Percentiles rank a stretch among this genome's conserved stretches.
phyloP scores from a whole-genome alignment of 495 filamentous ascomycete genomes.

The Acidiella bohemica region DNA sequence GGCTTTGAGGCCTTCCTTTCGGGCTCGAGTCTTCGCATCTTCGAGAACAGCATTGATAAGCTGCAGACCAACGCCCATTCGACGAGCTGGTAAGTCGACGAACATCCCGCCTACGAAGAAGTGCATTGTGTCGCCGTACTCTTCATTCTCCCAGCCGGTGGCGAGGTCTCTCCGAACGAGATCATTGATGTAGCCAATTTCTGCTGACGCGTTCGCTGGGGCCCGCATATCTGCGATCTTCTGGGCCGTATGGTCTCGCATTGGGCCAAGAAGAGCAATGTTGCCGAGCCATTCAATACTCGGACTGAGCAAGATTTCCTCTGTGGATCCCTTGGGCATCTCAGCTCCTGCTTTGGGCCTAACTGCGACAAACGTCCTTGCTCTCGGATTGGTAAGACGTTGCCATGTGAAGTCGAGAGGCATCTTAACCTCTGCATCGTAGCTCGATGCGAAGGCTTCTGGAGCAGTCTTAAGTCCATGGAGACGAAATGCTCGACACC shows the following conservation, averaged over 20 bases:
- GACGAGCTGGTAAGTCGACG: conserved; percentile 32
- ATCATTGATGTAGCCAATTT: not conserved
- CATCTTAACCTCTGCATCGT: conserved; percentile 34
- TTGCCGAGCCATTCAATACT: conserved; percentile 23
- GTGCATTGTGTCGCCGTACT: not conserved
- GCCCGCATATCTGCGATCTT: too few species aligned
- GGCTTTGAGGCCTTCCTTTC: conserved; percentile 18
- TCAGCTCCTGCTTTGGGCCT: not conserved
- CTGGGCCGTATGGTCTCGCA: too few species aligned
- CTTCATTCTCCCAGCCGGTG: too few species aligned
- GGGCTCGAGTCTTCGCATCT: conserved; percentile 21
- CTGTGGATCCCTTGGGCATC: not conserved
- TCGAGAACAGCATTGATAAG: conserved; percentile 30
- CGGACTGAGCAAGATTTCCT: not conserved
- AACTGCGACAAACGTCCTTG: conserved; percentile 33
- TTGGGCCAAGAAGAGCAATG: conserved; percentile 25
- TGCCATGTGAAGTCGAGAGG: conserved; percentile 31
- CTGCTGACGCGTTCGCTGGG: not conserved
- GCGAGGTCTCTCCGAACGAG: conserved; percentile 1
- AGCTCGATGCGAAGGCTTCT: conserved; percentile 37
- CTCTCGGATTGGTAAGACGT: conserved; percentile 35
- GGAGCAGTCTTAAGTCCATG: conserved; percentile 25
- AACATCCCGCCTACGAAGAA: conserved; percentile 33
- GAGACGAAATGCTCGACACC: conserved; percentile 22
- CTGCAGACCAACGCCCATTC: conserved; percentile 31